Evolutionary conservation across 164 flowering plant genomes (phyloP).

Genomic region (Dillenia suffruticosa): DNA sequence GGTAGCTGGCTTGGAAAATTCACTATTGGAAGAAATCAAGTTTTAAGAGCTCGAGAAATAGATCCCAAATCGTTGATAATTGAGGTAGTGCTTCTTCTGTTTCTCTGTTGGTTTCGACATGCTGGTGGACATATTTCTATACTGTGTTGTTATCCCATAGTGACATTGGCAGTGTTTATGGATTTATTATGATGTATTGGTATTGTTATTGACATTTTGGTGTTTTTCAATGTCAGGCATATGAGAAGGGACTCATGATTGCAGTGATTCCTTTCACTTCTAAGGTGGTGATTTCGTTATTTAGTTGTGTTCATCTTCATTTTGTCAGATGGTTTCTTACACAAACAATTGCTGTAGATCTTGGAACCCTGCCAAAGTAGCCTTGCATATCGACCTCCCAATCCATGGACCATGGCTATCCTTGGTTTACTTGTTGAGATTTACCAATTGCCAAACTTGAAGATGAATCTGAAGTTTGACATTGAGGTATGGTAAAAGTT

Average conservation of each 20-base stretch:
- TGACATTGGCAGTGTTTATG: not conserved
- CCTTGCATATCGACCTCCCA: constrained; percentile 90
- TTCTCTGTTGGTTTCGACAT: not conserved
- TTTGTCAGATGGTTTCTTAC: not conserved
- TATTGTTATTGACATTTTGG: not conserved
- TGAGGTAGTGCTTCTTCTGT: constrained; percentile 44
- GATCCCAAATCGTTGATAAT: constrained; percentile 90
- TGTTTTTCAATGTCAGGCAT: constrained; percentile 53
- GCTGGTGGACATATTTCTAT: not conserved
- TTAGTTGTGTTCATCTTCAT: constrained; percentile 5
- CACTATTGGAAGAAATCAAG: constrained; percentile 91
- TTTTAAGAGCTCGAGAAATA: constrained; percentile 80
- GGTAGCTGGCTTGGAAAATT: constrained; percentile 99
- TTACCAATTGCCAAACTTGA: constrained; percentile 88
- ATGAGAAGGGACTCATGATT: constrained; percentile 95
- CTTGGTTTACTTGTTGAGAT: constrained; percentile 89
- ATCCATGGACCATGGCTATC: constrained; percentile 99
- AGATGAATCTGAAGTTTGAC: constrained; percentile 98
- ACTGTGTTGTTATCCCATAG: not conserved
- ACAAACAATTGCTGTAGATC: constrained; percentile 41
- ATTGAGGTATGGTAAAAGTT: constrained; percentile 59
- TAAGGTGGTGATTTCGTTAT: constrained; percentile 46
- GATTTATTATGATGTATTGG: not conserved
- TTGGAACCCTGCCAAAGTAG: constrained; percentile 89
- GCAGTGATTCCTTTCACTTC: constrained; percentile 98